Conservation (phyloP, 2,329 filamentous ascomycete genomes). For the Phaeosphaeria sp. region DNA sequence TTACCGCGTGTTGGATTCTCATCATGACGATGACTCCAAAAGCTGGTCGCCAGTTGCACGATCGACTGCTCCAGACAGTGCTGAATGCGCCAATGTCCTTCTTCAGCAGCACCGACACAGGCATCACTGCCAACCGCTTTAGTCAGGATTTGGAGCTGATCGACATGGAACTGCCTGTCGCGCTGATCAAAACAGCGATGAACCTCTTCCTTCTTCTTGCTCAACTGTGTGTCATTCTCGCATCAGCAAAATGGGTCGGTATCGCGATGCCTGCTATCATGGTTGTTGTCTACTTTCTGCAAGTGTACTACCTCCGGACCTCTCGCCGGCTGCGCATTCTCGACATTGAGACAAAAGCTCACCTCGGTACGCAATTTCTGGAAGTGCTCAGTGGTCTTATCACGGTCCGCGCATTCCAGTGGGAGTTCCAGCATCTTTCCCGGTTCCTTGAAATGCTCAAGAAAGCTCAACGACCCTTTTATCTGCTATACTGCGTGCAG, state of each 20-base stretch:
- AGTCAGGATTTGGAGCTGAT: slow-evolving; percentile 52
- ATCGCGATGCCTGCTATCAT: slow-evolving; percentile 17
- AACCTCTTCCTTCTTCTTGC: slow-evolving; percentile 14
- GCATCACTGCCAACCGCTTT: slow-evolving; percentile 50
- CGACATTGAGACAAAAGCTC: slow-evolving; percentile 58
- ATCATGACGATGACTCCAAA: slow-evolving; percentile 60
- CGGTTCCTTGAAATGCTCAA: slow-evolving; percentile 31
- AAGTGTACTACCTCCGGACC: slow-evolving; percentile 53
- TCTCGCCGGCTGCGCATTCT: slow-evolving; percentile 55
- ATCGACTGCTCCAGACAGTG: slow-evolving; percentile 53
- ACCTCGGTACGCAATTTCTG: slow-evolving; percentile 57
- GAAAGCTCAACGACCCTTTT: slow-evolving; percentile 48
- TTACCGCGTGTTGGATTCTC: slow-evolving; percentile 46
- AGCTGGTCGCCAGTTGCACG: slow-evolving; percentile 55
- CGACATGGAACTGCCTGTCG: slow-evolving; percentile 46
- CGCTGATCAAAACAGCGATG: slow-evolving; percentile 18
- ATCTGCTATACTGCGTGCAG: slow-evolving; percentile 45
- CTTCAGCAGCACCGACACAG: slow-evolving; percentile 49
- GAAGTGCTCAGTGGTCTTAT: slow-evolving; percentile 55
- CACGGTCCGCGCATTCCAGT: slow-evolving; percentile 58
- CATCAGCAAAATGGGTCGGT: slow-evolving; percentile 18
- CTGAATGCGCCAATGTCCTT: slow-evolving; percentile 42
- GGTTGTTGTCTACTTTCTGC: slow-evolving; percentile 47
- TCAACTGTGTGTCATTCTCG: slow-evolving; percentile 16
- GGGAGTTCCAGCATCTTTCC: slow-evolving; percentile 31